Evolutionary conservation across 177 flowering plant genomes (phyloP), one percentile per base, ranked within the genome.

Genomic region (Vitis hybrid): DNA sequence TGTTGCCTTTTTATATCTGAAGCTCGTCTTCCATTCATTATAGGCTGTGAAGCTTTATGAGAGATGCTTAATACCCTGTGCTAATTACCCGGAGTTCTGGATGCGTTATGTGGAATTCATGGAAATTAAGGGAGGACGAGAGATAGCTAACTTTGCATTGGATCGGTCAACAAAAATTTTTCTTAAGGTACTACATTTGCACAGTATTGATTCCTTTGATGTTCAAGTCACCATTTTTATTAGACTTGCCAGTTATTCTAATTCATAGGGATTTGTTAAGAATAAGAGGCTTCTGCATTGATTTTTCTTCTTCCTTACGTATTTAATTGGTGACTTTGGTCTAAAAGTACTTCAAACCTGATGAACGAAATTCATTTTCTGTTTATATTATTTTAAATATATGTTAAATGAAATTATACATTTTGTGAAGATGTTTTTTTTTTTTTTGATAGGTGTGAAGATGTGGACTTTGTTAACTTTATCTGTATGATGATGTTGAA

Each of bases 51-150:
- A 89, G 77, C 86, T 93, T 65, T 89, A 91, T 73, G 99, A 95
- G 79, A 89, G 97, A 79, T 91, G 99, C 86, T 82, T 95, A 75
- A 91, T 93, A 73, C 82, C 97, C 7, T 93, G 98, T 88, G 97
- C 98, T 10, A 78, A 82, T 73, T 91, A 90, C 64, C 88, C 97
- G 31, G 99, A 95, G 73, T 95, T 91, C 72, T 95, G 99, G 99
- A 88, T 91, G 79, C 98, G 99, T 60, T 95, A 93, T 79, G 92
- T 85, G 79, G 90, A 91, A 31, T 79, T 81, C 58, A 70, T 88
- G 85, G 97, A 95, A 79, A 79, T 76, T 18, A 90, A 82, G 72
- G 96, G 99, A 58, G 98, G 98, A 77, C 85, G 93, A 69, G 97
- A 93, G 75, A 73, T 93, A 57, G 94, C 97, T 64, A 84, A 77